Evolutionary conservation across 164 flowering plant species (phyloP).

Genomic region (Chloranthus sessilifolius): DNA sequence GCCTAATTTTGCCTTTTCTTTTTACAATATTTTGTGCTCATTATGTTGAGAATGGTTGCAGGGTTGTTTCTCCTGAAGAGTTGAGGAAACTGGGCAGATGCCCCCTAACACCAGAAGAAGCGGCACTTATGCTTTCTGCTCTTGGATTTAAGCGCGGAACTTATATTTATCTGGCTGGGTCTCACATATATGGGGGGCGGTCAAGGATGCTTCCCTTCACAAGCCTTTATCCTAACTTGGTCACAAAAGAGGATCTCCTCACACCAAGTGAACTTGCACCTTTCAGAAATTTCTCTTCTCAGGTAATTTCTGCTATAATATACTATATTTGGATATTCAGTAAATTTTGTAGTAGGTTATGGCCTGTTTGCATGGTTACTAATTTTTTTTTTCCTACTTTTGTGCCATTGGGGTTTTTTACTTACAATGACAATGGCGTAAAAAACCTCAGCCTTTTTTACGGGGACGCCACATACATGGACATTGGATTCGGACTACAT

Average conservation of each 20-base stretch:
- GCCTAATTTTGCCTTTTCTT: background rate
- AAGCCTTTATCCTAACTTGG: slow-evolving; percentile 73
- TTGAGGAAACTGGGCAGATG: slow-evolving; percentile 74
- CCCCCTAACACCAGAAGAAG: slow-evolving; percentile 97
- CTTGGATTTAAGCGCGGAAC: slow-evolving; percentile 63
- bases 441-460: too few species aligned
- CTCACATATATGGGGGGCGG: slow-evolving; percentile 73
- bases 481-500: too few species aligned
- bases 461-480: too few species aligned
- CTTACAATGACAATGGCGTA: too few species aligned
- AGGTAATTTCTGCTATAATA: slow-evolving; percentile 38
- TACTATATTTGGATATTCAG: background rate
- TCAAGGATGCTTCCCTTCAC: slow-evolving; percentile 69
- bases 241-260: slow-evolving; percentile 85
- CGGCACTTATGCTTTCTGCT: slow-evolving; percentile 81
- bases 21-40: background rate
- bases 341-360: too few species aligned
- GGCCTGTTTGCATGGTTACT: too few species aligned
- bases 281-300: slow-evolving; percentile 85
- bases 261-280: slow-evolving; percentile 82
- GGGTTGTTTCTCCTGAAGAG: slow-evolving; percentile 54
- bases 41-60: slow-evolving; percentile 22
- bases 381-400: too few species aligned
- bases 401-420: too few species aligned
- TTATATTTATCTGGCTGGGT: slow-evolving; percentile 83